Conservation (phyloP, 2,329 filamentous ascomycete species). For the Balansia obtecta region DNA sequence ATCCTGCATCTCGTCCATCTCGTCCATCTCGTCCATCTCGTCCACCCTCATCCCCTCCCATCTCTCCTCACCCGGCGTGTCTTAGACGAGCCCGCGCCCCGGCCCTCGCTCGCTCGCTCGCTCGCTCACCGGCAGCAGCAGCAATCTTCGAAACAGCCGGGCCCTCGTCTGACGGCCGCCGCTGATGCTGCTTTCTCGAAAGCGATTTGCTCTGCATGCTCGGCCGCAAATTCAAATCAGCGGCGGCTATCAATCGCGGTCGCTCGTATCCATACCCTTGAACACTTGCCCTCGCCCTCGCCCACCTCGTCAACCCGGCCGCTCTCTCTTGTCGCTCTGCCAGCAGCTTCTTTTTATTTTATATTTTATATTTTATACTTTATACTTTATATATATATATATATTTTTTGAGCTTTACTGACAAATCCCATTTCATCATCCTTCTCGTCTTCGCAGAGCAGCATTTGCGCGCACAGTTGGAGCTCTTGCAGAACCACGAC, state of each 20-base stretch:
- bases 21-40: too few relatives aligned
- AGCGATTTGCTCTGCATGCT: background rate
- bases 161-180: too few relatives aligned
- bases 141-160: background rate
- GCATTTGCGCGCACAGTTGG: conserved; percentile 31
- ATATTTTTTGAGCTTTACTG: conserved; percentile 9
- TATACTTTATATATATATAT: too few relatives aligned
- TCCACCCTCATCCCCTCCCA: too few relatives aligned
- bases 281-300: background rate
- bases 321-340: background rate
- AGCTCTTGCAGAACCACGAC: conserved; percentile 30
- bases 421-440: conserved; percentile 11
- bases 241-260: background rate
- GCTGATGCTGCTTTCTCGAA: background rate
- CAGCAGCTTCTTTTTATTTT: too few relatives aligned
- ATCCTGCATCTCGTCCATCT: too few relatives aligned
- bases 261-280: background rate
- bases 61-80: background rate
- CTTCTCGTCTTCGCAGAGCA: conserved; percentile 19
- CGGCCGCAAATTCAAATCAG: background rate
- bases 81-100: background rate
- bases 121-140: too few relatives aligned
- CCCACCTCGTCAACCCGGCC: background rate
- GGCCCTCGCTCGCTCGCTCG: too few relatives aligned
- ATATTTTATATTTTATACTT: too few relatives aligned